Base-by-base conservation (phyloP, 73 alveolate genomes). In the Effrenium voratum region DNA sequence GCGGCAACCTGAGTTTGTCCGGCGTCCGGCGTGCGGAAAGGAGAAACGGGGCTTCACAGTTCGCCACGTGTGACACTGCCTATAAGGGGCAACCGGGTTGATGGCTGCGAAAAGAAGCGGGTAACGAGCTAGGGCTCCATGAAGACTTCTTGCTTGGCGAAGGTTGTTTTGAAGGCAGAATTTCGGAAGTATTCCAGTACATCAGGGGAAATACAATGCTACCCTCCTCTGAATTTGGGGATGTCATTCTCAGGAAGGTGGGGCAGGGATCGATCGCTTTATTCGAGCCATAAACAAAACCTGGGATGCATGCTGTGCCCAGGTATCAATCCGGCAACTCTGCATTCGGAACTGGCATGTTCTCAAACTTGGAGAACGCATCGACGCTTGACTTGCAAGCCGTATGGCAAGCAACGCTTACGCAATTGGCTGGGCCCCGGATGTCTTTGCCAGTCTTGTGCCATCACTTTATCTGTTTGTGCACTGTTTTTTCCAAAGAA, bases 281-380 rank as follows among this genome's bases (percentile, higher is more conserved):
- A n/a, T n/a, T n/a, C n/a, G n/a, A n/a, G n/a, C n/a, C n/a, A n/a
- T n/a, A n/a, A n/a, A n/a, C n/a, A n/a, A n/a, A n/a, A n/a, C n/a
- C n/a, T n/a, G n/a, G n/a, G n/a, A n/a, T n/a, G n/a, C n/a, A n/a
- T n/a, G n/a, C n/a, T n/a, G n/a, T n/a, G n/a, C 73, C 34, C 34
- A 82, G 92, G 92, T 82, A 82, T 49, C 92, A 82, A 49, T 73
- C 30, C 46, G 92, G 92, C 22, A 82, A 34, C 36, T 47, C 92
- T 82, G 92, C 60, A 82, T 82, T 82, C n/a, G 92, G 92, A 82
- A 49, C 92, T 41, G 92, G 92, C 92, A 82, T 49, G 92, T 82
- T 82, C 92, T 73, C 46, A 82, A 82, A 82, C 49, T 82, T 82
- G 92, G 92, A 82, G 92, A 82, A 50, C 92, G 46, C 92, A 82